These are phyloP conservation scores for Populus simonii DNA, from an alignment of 345 rosid genomes.

Conservation along the genomic window DNA sequence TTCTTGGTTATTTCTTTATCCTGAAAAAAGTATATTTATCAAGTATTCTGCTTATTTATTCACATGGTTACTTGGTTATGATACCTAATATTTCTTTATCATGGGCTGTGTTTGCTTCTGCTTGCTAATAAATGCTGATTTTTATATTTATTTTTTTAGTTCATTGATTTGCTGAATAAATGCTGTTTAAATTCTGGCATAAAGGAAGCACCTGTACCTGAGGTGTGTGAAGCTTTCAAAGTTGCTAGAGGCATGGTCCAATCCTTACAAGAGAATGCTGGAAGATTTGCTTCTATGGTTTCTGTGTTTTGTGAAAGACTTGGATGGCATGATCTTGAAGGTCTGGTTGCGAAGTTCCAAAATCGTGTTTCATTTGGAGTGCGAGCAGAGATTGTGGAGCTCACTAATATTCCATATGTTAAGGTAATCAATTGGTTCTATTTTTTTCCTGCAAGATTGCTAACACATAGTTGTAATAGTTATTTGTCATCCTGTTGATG, in stretches of 20 bases:
- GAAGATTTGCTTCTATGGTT: conserved; percentile 97
- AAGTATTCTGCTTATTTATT: background rate
- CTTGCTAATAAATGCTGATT: background rate
- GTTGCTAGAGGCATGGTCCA: conserved; percentile 98
- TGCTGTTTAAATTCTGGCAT: conserved; percentile 27
- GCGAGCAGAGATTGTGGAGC: conserved; percentile 96
- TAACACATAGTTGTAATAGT: background rate
- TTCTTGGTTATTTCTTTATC: background rate
- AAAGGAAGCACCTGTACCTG: conserved; percentile 84
- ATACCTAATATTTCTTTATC: background rate
- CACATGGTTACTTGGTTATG: background rate
- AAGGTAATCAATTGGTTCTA: conserved; percentile 48
- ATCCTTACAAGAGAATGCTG: conserved; percentile 93
- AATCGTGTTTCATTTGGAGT: conserved; percentile 98
- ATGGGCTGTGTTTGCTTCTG: background rate
- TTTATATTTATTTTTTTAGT: background rate
- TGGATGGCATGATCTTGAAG: conserved; percentile 97
- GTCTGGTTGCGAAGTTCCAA: conserved; percentile 84
- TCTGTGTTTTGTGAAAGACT: conserved; percentile 92
- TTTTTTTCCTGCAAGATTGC: background rate
- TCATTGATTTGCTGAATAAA: conserved; percentile 13
- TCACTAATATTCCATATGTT: conserved; percentile 83
- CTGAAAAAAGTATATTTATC: background rate
- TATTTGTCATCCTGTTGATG: background rate
- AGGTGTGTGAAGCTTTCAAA: conserved; percentile 90